Evolutionary conservation across 2,329 filamentous ascomycete species (phyloP), one percentile per base, ranked within the genome.

Genomic region (Colletotrichum orbiculare): DNA sequence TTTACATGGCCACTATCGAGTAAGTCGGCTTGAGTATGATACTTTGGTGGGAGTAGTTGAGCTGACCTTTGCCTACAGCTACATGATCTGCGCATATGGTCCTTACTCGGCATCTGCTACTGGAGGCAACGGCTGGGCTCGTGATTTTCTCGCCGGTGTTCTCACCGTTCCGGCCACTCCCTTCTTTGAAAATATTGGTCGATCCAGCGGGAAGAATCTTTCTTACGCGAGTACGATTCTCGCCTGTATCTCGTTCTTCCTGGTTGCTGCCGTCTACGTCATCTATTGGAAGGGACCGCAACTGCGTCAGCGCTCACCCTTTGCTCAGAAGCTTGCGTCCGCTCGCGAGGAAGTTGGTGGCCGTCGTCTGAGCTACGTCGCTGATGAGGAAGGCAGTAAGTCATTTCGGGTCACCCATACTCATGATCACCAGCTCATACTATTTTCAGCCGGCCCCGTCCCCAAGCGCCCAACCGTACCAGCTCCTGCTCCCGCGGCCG

Each of bases 1-100:
- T 92, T 63, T 92, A 92, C 78, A 91, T 91, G 87, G 88, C 89
- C 1, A 91, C 89, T 1, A 91, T 92, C 68, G 89, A 93, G 25
- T 25, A 5, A 25, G 25, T 25, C 25, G 25, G 25, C 25, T 25
- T 25, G 25, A 25, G 25, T 25, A 5, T 25, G 25, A 25, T 25
- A 25, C 25, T 0, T 25, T 25, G 1, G 25, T 25, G 1, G 25
- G 25, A 25, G 25, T 5, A 25, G 4, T 25, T 25, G 25, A 25
- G 25, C 25, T 25, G 25, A 25, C 25, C 25, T 4, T 25, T 25
- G 25, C 25, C 25, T 25, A 5, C 25, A 25, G 25, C 75, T 93
- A 93, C 78, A 92, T 92, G 86, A 86, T 92, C 41, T 89, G 88
- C 63, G 88, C 90, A 0, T 92, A 93, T 71, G 91, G 91, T 0